Evolutionary conservation across 1,284 basidiomycete species (phyloP).

Genomic region (Tylopilus sp.): DNA sequence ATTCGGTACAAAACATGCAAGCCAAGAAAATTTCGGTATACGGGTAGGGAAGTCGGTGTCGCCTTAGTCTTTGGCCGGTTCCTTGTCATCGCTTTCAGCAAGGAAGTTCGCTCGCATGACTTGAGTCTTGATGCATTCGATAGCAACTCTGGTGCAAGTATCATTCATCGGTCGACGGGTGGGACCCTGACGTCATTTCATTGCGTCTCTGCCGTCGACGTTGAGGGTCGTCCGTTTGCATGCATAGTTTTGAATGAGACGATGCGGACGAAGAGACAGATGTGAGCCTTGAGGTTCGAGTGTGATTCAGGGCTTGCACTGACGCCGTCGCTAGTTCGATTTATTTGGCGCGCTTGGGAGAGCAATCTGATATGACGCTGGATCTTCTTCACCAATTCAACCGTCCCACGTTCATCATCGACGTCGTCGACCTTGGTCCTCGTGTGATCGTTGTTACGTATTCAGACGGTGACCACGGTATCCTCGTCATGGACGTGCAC

Average conservation of each 20-base stretch:
- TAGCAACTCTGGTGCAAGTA: conserved; percentile 10
- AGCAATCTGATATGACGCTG: conserved; percentile 6
- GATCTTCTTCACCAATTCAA: conserved; percentile 18
- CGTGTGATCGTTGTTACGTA: conserved; percentile 11
- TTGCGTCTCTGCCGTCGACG: conserved; percentile 16
- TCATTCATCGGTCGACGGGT: conserved; percentile 11
- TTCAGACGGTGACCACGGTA: background rate
- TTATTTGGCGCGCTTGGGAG: conserved; percentile 8
- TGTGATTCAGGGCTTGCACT: background rate
- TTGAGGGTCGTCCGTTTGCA: conserved; percentile 15
- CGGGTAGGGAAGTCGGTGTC: conserved; percentile 1
- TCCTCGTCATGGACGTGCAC: conserved; percentile 19
- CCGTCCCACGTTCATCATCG: background rate
- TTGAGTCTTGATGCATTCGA: conserved; percentile 12
- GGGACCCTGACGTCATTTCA: conserved; percentile 9
- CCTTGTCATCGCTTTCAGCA: conserved; percentile 13
- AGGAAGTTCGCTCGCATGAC: conserved; percentile 22
- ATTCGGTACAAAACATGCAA: conserved; percentile 4
- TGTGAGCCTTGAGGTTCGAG: conserved; percentile 2
- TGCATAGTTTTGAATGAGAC: conserved; percentile 17
- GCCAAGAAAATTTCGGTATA: conserved; percentile 13
- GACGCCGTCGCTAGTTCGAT: conserved; percentile 10
- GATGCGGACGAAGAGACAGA: background rate
- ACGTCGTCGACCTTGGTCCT: conserved; percentile 14
- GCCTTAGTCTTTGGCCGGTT: conserved; percentile 20